phyloP scores from a whole-genome alignment of 768 basidiomycete species.

The Hypsizygus marmoreus region DNA sequence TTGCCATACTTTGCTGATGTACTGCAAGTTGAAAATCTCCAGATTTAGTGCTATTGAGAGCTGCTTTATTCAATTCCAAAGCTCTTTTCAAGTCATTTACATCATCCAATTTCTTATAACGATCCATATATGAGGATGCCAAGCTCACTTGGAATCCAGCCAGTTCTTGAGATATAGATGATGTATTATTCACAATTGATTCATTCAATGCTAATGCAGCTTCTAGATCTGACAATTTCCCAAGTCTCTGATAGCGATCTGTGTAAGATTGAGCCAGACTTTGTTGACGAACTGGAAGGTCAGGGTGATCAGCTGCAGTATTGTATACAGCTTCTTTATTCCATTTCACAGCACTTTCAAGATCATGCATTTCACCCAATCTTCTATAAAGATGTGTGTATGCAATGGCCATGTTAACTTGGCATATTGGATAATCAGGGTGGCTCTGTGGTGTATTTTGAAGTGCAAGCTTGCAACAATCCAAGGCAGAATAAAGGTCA shows the following conservation, averaged over 20 bases:
- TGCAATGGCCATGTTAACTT: neutral
- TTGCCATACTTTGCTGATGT: neutral
- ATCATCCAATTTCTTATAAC: conserved; percentile 7
- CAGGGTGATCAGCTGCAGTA: conserved; percentile 12
- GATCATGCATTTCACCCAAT: conserved; percentile 14
- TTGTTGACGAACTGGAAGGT: conserved; percentile 5
- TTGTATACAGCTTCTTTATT: conserved; percentile 3
- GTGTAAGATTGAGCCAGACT: conserved; percentile 4
- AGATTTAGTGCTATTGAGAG: conserved; percentile 3
- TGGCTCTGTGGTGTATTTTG: neutral
- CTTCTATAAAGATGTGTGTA: conserved; percentile 5
- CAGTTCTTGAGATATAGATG: conserved; percentile 6
- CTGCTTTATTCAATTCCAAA: neutral
- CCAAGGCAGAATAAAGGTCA: conserved; percentile 3
- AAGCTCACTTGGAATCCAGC: conserved; percentile 3
- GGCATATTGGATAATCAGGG: neutral
- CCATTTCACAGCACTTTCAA: conserved; percentile 14
- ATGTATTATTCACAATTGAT: conserved; percentile 5
- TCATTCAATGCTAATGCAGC: conserved; percentile 12
- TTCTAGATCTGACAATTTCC: conserved; percentile 20
- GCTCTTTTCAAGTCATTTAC: conserved; percentile 2
- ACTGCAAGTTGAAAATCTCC: conserved; percentile 2
- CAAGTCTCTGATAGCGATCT: conserved; percentile 1
- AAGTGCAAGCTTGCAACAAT: conserved; percentile 3
- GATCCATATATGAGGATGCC: neutral